Base-by-base conservation (phyloP, 805 yeast species). In the Jamesozyma jinghongensis region DNA sequence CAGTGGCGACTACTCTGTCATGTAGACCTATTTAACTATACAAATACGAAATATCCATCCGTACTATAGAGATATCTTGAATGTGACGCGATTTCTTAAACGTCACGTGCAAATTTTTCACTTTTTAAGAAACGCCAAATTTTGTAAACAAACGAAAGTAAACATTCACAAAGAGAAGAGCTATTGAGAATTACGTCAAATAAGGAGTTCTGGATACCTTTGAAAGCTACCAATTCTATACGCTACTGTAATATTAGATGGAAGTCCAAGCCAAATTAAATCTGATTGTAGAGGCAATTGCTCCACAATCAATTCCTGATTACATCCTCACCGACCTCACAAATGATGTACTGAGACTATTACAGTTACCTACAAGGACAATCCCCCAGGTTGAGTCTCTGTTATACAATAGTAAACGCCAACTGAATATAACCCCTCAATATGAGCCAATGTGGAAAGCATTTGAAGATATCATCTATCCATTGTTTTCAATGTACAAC, bases 241-340 rank as follows among this genome's bases (percentile, higher is more conserved):
- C 5, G 11, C 3, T 27, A 25, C 33, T 28, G 19, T 22, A 22
- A n/a, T 16, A 20, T 14, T 37, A 18, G 17, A 57, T 58, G 63
- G 55, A 52, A 35, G 32, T 58, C 6, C 51, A 47, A 36, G 19
- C 40, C 17, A 50, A 47, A 19, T 43, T 58, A 11, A 47, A 43
- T 32, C 39, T 47, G 10, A 38, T 54, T 3, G 41, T 54, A 20
- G 56, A 50, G 35, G 54, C 52, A 12, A 36, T 56, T 33, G 56
- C 51, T n/a, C 57, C 60, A n/a, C 48, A 44, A 11, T 37, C 44
- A 5, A 46, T 54, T 12, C 44, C 59, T 3, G 55, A 46, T 20
- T 31, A 42, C 6, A 26, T 45, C 18, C 32, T 51, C 7, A 36
- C 41, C 29, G 19, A 46, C 3, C 43, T 56, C 20, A 36, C 52